A percentile compares a stretch with the other conserved stretches of the same genome.
phyloP scores from a whole-genome alignment of 306 rosid genomes.

The Oemleria cerasiformis region DNA sequence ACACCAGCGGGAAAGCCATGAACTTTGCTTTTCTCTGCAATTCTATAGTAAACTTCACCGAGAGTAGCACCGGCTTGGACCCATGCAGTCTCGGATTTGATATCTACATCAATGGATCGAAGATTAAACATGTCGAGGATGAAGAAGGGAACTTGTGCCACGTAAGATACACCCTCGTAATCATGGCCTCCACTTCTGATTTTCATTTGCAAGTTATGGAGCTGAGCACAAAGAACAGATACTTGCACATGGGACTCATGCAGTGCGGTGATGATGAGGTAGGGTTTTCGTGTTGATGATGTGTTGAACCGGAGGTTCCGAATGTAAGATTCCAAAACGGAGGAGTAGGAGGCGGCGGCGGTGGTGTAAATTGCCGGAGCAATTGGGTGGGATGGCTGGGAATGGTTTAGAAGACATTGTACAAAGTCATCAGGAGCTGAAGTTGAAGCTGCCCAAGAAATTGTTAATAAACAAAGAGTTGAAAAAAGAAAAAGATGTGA shows the following conservation, averaged over 20 bases:
- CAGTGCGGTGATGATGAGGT: conserved; percentile 53
- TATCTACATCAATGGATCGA: conserved; percentile 40
- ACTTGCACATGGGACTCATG: conserved; percentile 60
- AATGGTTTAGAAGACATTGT: conserved; percentile 45
- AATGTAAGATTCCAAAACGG: conserved; percentile 43
- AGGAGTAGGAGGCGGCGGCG: conserved; percentile 38
- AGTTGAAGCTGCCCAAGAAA: conserved; percentile 19
- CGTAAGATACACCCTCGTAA: conserved; percentile 60
- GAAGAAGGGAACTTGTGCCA: conserved; percentile 50
- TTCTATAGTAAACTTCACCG: conserved; percentile 37
- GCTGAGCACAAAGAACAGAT: conserved; percentile 44
- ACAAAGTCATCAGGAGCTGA: conserved; percentile 30
- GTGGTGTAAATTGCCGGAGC: conserved; percentile 46
- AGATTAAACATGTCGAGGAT: conserved; percentile 69
- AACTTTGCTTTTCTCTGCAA: conserved; percentile 30
- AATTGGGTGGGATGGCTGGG: conserved; percentile 49
- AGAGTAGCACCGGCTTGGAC: conserved; percentile 55
- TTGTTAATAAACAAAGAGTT: background rate
- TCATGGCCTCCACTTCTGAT: conserved; percentile 77
- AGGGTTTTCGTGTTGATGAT: conserved; percentile 47
- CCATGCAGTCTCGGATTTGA: conserved; percentile 49
- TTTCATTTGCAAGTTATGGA: conserved; percentile 51
- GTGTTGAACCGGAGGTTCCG: conserved; percentile 66
- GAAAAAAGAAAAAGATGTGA: conserved; percentile 2
- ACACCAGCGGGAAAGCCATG: conserved; percentile 47